Evolutionary conservation across 1,284 basidiomycete species (phyloP), one percentile per base, ranked within the genome.

Genomic region (Ustilago shanxiensis): DNA sequence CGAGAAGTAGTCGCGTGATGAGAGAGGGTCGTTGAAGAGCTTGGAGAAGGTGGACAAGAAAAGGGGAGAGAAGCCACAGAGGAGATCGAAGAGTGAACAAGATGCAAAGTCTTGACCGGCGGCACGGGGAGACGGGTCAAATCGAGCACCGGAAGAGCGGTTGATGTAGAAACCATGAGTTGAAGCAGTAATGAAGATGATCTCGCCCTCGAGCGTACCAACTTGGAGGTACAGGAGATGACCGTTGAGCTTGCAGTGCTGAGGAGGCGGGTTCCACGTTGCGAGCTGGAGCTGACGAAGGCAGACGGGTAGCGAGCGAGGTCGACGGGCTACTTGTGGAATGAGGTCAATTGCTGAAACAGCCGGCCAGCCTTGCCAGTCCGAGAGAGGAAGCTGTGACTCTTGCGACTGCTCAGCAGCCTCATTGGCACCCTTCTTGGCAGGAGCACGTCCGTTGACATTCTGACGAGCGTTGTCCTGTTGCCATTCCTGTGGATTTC

Each of bases 181-280:
- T 20, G 88, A 86, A 66, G 89, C 89, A 24, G 89, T 88, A 72
- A 90, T 81, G 64, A 88, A 89, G 80, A 87, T 84, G 14, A 87
- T 86, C 65, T 90, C 89, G 71, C 89, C 89, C 82, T 90, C 89
- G 52, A 90, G 87, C 2, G 89, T 88, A 41, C 87, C 87, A 53
- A 89, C 84, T 51, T 87, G 88, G 56, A 90, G 86, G 81, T 90
- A 90, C 63, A 90, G 87, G 66, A 89, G 87, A 80, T 90, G 89
- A 39, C 89, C 89, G 56, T 87, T 85, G 45, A 89, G 87, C 47
- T 88, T 88, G 39, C 87, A 85, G 72, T 89, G 88, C 26, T 89
- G 88, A 8, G 89, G 88, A 29, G 89, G 89, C 26, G 89, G 89
- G 82, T 89, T 89, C 89, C 89, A 90, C n/a, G 87, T 87, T 28